Evolutionary conservation across 768 basidiomycete species (phyloP), one percentile per base, ranked within the genome.

Genomic region (Termitomyces sp.): DNA sequence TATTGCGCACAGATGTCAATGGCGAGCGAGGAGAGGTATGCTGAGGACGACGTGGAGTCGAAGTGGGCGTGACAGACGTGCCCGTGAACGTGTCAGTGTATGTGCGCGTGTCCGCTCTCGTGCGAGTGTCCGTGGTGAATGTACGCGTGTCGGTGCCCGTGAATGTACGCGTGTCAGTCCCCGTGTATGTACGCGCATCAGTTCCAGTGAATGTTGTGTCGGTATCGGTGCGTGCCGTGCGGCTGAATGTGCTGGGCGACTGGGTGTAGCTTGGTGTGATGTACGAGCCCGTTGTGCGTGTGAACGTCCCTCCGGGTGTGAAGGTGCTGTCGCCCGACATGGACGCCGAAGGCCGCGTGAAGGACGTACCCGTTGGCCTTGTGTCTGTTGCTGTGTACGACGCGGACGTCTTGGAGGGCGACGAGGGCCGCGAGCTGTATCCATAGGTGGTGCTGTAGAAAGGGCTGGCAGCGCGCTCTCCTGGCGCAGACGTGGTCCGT

Each of bases 1-100:
- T 84, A 62, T 92, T 92, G 33, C 88, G 82, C 24, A 93, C 87
- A 4, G 86, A 89, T 0, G 85, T 78, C 27, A 90, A 74, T 1
- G 90, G 88, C 4, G 87, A 88, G 9, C 87, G 82, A 4, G 89
- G 87, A 4, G 86, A 84, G 0, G 77, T 77, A 5, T 54, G 53
- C 55, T 87, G 83, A 3, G 86, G 84, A 42, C 86, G 80, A 39
- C 85, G 84, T 18, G 89, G 72, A 12, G 82, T 73, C 0, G 86
- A 77, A 0, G 78, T 79, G 2, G 85, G 81, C 1, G 81, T 80
- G 1, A 68, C 59, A 5, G 77, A 73, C 3, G 74, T 71, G n/a
- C 68, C 64, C 5, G 76, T 71, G 48, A 67, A 70, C 13, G 72
- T 65, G 48, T 69, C 65, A 0, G 83, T 82, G 56, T 74, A 74